Base-by-base conservation (phyloP, 768 basidiomycete species). In the Lepiota venenata region DNA sequence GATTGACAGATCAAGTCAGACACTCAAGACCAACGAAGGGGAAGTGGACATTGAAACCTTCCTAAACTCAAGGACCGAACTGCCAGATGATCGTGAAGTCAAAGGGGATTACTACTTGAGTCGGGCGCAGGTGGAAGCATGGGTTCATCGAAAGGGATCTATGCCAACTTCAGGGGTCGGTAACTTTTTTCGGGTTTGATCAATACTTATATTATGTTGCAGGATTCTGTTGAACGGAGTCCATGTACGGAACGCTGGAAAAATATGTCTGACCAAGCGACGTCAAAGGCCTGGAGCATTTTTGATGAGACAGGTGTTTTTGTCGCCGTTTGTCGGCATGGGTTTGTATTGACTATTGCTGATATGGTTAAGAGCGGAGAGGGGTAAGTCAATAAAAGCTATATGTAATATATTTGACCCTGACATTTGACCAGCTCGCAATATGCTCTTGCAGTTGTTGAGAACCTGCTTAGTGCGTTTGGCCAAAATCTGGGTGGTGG, bases 261-360 rank as follows among this genome's bases (percentile, higher is more conserved):
- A 16, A 66, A 66, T 35, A 64, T 67, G 59, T 42, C 49, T 2
- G 49, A 53, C 3, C 59, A 68, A 4, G 14, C 55, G 0, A 58
- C 57, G 0, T 50, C 53, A 11, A 36, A 56, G 3, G 64, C 63
- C 60, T 69, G 66, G 69, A 64, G 61, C 0, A 57, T 70, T 0
- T 71, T 68, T 57, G 64, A 68, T 14, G 68, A 70, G 56, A 67
- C 67, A 1, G 67, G 69, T 0, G 46, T 67, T 1, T 71, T 69
- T 21, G 40, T 70, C 3, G 50, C 59, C 2, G 56, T 67, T 0
- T 71, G 70, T 53, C 56, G 58, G 0, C 70, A 71, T 55, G 69
- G 68, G 0, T 64, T 64, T 44, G 59, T 63, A 0, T 49, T 69
- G 0, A 43, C 61, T 1, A 37, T 66, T 0, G 57, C 51, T 15